Conservation (phyloP, 2,329 filamentous ascomycete species). For the Dactylonectria estremocensis region DNA sequence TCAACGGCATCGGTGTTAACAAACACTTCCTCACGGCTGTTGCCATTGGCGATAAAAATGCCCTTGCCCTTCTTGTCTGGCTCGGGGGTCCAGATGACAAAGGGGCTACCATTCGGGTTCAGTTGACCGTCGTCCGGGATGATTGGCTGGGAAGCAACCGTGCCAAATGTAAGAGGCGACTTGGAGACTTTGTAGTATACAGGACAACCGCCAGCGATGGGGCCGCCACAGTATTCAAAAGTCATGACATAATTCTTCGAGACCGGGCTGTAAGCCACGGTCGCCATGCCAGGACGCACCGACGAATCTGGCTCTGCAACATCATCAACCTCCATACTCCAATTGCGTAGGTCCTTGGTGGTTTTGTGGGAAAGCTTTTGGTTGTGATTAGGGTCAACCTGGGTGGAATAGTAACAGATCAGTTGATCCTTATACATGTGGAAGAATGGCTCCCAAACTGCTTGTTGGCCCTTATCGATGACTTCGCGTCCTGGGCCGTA, state of each 20-base stretch:
- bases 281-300: constrained; percentile 33
- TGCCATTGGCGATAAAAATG: constrained; percentile 12
- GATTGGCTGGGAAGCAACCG: not conserved
- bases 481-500: constrained; percentile 25
- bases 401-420: constrained; percentile 31
- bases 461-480: constrained; percentile 20
- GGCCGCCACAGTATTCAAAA: constrained; percentile 26
- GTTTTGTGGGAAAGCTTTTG: constrained; percentile 71
- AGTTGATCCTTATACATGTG: constrained; percentile 28
- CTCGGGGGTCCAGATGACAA: constrained; percentile 16
- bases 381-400: constrained; percentile 20
- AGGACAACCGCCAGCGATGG: not conserved
- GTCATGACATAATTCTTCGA: constrained; percentile 35
- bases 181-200: constrained; percentile 31
- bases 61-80: not conserved
- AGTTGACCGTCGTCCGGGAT: not conserved
- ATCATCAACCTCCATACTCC: constrained; percentile 74
- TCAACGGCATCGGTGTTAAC: constrained; percentile 29
- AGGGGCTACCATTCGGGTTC: constrained; percentile 15
- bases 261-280: constrained; percentile 12
- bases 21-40: constrained; percentile 20
- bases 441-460: constrained; percentile 37
- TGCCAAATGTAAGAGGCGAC: not conserved
- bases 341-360: constrained; percentile 72
- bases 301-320: constrained; percentile 58